Evolutionary conservation across 768 basidiomycete species (phyloP).

Genomic region (Rhodotorula taiwanensis): DNA sequence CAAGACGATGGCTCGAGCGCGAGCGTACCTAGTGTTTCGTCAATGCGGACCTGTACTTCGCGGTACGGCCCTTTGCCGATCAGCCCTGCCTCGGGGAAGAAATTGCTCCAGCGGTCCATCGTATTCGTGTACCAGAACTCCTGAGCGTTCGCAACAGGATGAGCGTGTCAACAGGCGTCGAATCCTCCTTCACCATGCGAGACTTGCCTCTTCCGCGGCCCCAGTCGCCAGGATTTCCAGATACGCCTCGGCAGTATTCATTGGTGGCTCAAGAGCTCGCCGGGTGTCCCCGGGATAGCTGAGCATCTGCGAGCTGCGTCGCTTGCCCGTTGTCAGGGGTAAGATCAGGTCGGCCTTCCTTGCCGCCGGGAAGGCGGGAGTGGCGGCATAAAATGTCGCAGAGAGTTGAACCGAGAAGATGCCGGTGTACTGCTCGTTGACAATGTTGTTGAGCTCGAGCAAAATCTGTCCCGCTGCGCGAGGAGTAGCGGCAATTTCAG

Average conservation of each 20-base stretch:
- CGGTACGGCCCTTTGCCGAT: conserved; percentile 13
- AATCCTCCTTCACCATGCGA: background rate
- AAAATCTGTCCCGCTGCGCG: background rate
- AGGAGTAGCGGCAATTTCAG: background rate
- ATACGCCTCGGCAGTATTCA: conserved; percentile 1
- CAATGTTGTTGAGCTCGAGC: conserved; percentile 21
- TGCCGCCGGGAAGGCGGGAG: background rate
- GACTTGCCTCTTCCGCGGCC: background rate
- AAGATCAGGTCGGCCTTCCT: conserved; percentile 2
- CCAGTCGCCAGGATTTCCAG: conserved; percentile 2
- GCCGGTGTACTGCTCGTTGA: conserved; percentile 10
- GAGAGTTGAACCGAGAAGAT: background rate
- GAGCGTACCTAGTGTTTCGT: conserved; percentile 10
- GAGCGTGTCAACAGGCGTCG: background rate
- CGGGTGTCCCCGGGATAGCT: conserved; percentile 3
- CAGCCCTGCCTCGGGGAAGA: background rate
- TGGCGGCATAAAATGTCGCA: conserved; percentile 9
- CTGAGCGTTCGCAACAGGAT: background rate
- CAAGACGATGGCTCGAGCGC: background rate
- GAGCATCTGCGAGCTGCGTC: conserved; percentile 14
- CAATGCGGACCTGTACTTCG: conserved; percentile 23
- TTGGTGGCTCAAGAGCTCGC: background rate
- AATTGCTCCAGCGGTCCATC: background rate
- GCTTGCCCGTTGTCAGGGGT: conserved; percentile 8
- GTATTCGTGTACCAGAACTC: conserved; percentile 25